A percentile compares a stretch with the other conserved stretches of the same genome.
Conservation (phyloP, 2,329 filamentous ascomycete genomes). For the Penicillium sp. region DNA sequence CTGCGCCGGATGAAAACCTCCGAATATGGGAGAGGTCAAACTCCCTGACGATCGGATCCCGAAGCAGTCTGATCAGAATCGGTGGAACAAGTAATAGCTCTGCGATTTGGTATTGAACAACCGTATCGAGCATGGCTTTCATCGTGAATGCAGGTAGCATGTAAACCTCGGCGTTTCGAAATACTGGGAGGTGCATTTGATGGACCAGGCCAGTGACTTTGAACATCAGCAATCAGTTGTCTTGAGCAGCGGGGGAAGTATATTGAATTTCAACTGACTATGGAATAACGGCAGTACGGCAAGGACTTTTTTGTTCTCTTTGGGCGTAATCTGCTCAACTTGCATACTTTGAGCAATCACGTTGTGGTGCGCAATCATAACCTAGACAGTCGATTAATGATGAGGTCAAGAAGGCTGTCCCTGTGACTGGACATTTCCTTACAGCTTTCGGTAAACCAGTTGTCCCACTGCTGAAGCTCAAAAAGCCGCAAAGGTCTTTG, state of each 20-base stretch:
- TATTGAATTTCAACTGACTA: constrained; percentile 26
- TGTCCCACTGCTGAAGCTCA: constrained; percentile 48
- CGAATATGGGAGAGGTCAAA: constrained; percentile 54
- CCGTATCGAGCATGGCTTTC: constrained; percentile 27
- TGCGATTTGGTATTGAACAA: not conserved
- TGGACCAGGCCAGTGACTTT: constrained; percentile 57
- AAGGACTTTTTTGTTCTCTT: constrained; percentile 47
- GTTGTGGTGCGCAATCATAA: constrained; percentile 51
- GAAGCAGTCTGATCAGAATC: constrained; percentile 52
- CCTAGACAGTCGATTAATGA: constrained; percentile 17
- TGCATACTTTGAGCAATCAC: constrained; percentile 58
- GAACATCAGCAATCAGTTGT: not conserved
- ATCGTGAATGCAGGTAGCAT: constrained; percentile 53
- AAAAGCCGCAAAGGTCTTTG: constrained; percentile 49
- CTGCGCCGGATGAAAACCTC: constrained; percentile 56
- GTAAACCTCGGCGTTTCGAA: constrained; percentile 1
- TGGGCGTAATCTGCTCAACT: constrained; percentile 48
- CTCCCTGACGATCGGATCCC: constrained; percentile 38
- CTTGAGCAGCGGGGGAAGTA: not conserved
- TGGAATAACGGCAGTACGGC: constrained; percentile 58
- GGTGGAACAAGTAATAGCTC: constrained; percentile 2
- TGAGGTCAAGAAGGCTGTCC: too few relatives aligned
- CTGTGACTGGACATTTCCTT: not conserved
- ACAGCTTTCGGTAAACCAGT: constrained; percentile 47
- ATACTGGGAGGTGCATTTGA: constrained; percentile 13